Percentiles rank a stretch among this genome's conserved stretches.
These are phyloP conservation scores for Corchorus capsularis DNA, from an alignment of 345 rosid species.

Conservation along the genomic window DNA sequence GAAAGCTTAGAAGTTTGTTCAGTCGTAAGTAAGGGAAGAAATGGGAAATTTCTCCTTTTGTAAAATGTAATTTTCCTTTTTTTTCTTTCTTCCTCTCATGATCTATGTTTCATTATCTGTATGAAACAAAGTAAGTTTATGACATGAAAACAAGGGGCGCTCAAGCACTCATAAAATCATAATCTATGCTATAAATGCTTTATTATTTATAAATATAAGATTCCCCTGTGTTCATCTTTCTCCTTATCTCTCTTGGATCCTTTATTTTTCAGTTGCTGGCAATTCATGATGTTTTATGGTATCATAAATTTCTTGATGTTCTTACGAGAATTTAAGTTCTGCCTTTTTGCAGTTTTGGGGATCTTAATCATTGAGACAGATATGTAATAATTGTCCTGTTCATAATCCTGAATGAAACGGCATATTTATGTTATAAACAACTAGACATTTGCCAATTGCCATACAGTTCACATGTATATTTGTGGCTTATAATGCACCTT, in stretches of 20 bases:
- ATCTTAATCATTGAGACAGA: neutral
- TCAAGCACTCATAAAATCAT: conserved; percentile 10
- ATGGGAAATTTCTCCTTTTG: conserved; percentile 13
- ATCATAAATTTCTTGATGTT: neutral
- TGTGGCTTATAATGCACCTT: neutral
- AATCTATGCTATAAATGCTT: conserved; percentile 24
- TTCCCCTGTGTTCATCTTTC: neutral
- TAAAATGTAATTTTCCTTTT: conserved; percentile 19
- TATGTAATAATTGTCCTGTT: neutral
- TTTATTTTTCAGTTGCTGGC: neutral
- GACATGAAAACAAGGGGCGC: conserved; percentile 9
- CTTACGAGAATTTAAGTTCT: neutral
- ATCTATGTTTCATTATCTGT: conserved; percentile 49
- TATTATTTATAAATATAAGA: conserved; percentile 17
- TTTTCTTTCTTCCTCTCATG: conserved; percentile 13
- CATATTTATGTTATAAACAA: neutral
- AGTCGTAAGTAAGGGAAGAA: conserved; percentile 52
- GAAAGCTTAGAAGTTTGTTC: conserved; percentile 69
- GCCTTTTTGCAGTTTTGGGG: neutral
- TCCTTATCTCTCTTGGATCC: neutral
- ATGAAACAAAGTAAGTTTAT: conserved; percentile 43
- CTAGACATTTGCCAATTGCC: neutral
- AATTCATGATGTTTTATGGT: too few relatives aligned
- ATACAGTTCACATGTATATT: neutral
- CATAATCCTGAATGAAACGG: neutral